These are phyloP conservation scores for Xenoacremonium recifei DNA, from an alignment of 2,329 filamentous ascomycete species.

Conservation along the genomic window DNA sequence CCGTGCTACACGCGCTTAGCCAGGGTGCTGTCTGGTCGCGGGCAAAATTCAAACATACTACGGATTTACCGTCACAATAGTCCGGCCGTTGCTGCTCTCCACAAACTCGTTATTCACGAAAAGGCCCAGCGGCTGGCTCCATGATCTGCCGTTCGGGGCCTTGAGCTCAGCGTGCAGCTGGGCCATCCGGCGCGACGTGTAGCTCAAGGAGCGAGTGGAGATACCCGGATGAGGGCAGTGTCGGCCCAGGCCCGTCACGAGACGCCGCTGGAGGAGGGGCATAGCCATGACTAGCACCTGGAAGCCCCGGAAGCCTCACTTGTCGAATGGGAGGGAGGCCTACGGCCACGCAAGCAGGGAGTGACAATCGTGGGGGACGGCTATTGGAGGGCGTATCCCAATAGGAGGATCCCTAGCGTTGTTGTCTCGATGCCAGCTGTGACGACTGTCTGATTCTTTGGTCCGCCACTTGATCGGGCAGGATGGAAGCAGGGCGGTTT, in stretches of 20 bases:
- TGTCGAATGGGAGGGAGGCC: not conserved
- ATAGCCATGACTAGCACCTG: not conserved
- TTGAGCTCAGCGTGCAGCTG: constrained; percentile 56
- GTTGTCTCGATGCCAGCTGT: constrained; percentile 16
- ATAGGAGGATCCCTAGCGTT: constrained; percentile 16
- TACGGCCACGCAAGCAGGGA: not conserved
- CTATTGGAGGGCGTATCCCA: too few relatives aligned
- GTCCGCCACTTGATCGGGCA: too few relatives aligned
- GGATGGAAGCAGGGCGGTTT: too few relatives aligned
- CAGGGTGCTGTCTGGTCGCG: not conserved
- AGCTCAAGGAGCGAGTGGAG: not conserved
- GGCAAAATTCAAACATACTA: constrained; percentile 45
- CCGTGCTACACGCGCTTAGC: constrained; percentile 36
- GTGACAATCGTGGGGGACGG: too few relatives aligned
- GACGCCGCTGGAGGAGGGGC: constrained; percentile 1
- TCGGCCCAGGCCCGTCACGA: constrained; percentile 1
- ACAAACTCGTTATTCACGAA: constrained; percentile 73
- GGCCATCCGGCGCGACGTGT: not conserved
- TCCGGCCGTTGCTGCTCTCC: constrained; percentile 3
- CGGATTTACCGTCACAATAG: constrained; percentile 65
- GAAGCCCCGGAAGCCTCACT: not conserved
- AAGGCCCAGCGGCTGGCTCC: constrained; percentile 71
- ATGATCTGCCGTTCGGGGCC: constrained; percentile 73
- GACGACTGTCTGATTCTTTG: too few relatives aligned
- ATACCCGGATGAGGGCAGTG: too few relatives aligned